Evolutionary conservation across 257 asterid species (phyloP).

Genomic region (Datura wrightii): DNA sequence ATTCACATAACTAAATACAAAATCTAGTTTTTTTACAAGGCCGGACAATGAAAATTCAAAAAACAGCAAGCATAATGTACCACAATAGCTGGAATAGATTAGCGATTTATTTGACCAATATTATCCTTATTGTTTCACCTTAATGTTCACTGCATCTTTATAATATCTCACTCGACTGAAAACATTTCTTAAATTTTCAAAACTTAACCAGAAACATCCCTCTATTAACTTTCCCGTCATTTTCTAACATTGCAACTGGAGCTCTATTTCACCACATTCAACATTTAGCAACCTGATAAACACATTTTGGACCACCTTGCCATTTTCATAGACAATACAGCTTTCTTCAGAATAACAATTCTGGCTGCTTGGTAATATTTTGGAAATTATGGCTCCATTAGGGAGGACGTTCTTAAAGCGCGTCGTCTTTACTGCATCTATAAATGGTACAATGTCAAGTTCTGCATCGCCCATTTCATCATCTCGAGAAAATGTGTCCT

Average conservation of each 20-base stretch:
- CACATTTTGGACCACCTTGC: constrained; percentile 54
- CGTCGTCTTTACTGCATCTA: constrained; percentile 49
- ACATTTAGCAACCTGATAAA: constrained; percentile 65
- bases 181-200: no score
- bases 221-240: no score
- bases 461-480: constrained; percentile 92
- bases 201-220: no score
- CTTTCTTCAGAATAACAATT: constrained; percentile 70
- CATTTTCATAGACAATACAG: constrained; percentile 53
- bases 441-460: constrained; percentile 49
- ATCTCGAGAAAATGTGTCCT: constrained; percentile 57
- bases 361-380: constrained; percentile 52
- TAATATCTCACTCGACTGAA: no score
- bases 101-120: neutral
- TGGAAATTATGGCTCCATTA: constrained; percentile 54
- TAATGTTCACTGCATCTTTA: no score
- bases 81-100: neutral
- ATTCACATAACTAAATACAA: neutral
- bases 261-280: constrained; percentile 74
- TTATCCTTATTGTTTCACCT: no score
- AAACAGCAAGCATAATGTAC: neutral
- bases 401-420: constrained; percentile 45
- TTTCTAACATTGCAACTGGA: constrained; percentile 53
- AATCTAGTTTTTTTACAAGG: neutral
- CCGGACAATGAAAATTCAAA: neutral